These are phyloP conservation scores for Urtica urens DNA, from an alignment of 306 rosid genomes.

Conservation along the genomic window DNA sequence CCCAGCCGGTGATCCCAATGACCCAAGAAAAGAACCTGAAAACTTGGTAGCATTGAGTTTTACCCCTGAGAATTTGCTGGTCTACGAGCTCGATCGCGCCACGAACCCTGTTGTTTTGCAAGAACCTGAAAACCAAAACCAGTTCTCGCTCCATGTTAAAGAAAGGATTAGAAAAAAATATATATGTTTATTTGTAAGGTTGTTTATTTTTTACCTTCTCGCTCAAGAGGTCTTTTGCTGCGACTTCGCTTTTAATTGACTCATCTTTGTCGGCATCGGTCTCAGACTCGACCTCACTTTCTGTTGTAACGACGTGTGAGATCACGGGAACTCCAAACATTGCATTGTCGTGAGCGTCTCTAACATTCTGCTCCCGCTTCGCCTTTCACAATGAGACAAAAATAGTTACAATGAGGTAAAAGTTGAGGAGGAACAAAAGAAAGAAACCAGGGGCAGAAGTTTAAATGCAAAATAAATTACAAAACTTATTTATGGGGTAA, in stretches of 20 bases:
- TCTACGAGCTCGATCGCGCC: conserved; percentile 81
- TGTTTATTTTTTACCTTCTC: conserved; percentile 72
- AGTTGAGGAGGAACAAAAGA: too few relatives aligned
- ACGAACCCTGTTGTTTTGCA: conserved; percentile 70
- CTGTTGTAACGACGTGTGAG: conserved; percentile 28
- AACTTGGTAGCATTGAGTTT: too few relatives aligned
- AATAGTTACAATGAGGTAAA: too few relatives aligned
- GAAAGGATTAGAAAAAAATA: too few relatives aligned
- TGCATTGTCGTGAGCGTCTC: conserved; percentile 88
- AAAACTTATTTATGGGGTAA: too few relatives aligned
- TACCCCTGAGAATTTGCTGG: conserved; percentile 7
- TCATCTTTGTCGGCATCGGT: conserved; percentile 46
- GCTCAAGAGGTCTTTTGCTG: conserved; percentile 55
- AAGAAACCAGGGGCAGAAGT: too few relatives aligned
- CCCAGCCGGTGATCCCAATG: too few relatives aligned
- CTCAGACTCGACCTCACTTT: conserved; percentile 37
- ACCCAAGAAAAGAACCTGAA: too few relatives aligned
- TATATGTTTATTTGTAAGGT: too few relatives aligned
- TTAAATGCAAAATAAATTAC: too few relatives aligned
- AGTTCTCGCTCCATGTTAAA: background rate
- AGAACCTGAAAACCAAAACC: conserved; percentile 45
- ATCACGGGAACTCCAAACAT: conserved; percentile 60
- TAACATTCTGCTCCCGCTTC: conserved; percentile 60
- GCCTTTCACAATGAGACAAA: conserved; percentile 33
- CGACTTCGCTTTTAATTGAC: conserved; percentile 28